A percentile compares a stretch with the other conserved stretches of the same genome.
Evolutionary conservation across 257 asterid species (phyloP).

Genomic region (Nicotiana benthamiana): DNA sequence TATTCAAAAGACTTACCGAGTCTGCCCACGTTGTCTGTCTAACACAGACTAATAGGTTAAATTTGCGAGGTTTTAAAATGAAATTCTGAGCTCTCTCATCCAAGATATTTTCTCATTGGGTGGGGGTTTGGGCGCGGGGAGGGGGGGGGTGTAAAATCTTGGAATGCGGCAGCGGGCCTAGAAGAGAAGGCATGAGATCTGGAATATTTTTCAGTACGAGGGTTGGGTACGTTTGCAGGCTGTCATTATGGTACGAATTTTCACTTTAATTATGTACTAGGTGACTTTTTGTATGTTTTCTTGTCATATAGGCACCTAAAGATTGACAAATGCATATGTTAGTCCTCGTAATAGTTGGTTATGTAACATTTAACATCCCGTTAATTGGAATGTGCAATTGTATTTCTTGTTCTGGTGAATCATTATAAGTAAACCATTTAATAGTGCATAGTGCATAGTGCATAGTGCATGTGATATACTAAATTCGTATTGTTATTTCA

Average conservation of each 20-base stretch:
- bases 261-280: background rate
- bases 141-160: background rate
- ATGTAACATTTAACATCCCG: too few relatives aligned
- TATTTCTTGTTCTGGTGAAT: too few relatives aligned
- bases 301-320: background rate
- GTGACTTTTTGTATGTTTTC: background rate
- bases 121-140: too few relatives aligned
- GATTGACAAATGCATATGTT: too few relatives aligned
- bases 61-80: too few relatives aligned
- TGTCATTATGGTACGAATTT: background rate
- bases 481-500: too few relatives aligned
- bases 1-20: background rate
- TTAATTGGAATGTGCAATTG: too few relatives aligned
- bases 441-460: too few relatives aligned
- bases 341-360: too few relatives aligned
- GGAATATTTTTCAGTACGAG: background rate
- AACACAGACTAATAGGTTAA: background rate
- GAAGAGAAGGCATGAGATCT: background rate
- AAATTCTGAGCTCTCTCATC: background rate
- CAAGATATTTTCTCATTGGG: background rate
- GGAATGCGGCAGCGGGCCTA: background rate
- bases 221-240: background rate
- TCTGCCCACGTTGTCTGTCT: background rate
- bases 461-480: too few relatives aligned
- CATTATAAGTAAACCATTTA: too few relatives aligned